Percentiles rank a stretch among this genome's conserved stretches.
phyloP scores from a whole-genome alignment of 352 stramenopile species.

The Thraustochytrium sp. region DNA sequence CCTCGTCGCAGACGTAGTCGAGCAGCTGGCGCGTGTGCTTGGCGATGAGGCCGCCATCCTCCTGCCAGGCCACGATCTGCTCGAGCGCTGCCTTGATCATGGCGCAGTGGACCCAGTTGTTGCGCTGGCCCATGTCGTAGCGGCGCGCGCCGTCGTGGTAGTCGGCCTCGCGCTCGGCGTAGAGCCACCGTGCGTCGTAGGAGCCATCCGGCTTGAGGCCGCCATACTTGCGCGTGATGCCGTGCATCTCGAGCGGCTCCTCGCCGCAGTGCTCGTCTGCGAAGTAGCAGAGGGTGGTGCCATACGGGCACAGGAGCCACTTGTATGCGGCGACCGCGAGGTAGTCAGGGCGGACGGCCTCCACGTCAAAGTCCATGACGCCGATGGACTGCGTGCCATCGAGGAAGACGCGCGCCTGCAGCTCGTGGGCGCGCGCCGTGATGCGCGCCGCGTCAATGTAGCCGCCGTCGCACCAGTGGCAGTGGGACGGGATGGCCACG shows the following conservation, averaged over 20 bases:
- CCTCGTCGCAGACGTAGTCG: background rate
- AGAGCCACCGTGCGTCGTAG: background rate
- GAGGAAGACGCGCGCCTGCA: background rate
- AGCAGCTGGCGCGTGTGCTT: background rate
- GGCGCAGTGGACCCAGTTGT: background rate
- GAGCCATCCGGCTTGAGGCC: background rate
- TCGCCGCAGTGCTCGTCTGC: background rate
- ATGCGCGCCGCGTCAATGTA: background rate
- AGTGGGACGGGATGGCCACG: background rate
- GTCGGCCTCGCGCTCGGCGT: background rate
- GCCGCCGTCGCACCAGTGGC: constrained; percentile 20
- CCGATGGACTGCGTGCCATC: constrained; percentile 10
- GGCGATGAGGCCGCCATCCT: background rate
- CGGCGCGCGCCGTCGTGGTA: background rate
- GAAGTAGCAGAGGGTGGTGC: background rate
- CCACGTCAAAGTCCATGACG: background rate
- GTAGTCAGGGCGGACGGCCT: background rate
- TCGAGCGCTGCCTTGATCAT: background rate
- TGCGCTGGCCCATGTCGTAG: background rate
- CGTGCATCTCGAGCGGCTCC: background rate
- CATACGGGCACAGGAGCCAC: constrained; percentile 5
- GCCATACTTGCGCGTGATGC: background rate
- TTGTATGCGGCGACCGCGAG: background rate
- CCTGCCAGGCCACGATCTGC: background rate
- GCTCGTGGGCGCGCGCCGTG: background rate